Base-by-base conservation (phyloP, 2,329 filamentous ascomycete species). In the Mycogone perniciosa region DNA sequence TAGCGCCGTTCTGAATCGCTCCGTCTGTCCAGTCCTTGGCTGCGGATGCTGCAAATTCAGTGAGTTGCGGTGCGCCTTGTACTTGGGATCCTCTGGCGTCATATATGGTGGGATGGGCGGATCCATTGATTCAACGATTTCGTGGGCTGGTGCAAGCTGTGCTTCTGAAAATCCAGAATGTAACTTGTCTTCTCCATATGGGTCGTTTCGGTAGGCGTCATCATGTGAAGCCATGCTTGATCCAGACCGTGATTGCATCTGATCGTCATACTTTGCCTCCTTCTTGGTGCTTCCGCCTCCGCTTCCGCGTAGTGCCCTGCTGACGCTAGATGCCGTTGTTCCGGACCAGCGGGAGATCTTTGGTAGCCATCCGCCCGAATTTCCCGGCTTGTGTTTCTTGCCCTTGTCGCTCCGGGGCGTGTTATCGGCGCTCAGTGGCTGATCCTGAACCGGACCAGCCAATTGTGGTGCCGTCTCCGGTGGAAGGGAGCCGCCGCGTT, bases 291-390 rank as follows among this genome's bases (percentile, higher is more conserved):
- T 88, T 20, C 20, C 20, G 20, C 20, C 20, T 20, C 20, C 20
- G 20, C 20, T 20, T 60, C 80, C 82, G 38, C 86, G 82, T 66
- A 91, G 86, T 38, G 85, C 86, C 59, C 86, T 86, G 41, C 88
- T 85, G 40, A 90, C 83, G 54, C 89, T 95, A 0, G 90, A 96
- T 4, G 91, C 81, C 0, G 93, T 99, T 2, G 92, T 97, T 71
- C 95, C 93, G 0, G 92, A 97, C 93, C 93, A 99, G 40, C 93
- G 82, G 5, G 93, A 97, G 56, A 96, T 91, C 73, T 95, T 96
- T 27, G 91, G 90, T 55, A 95, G 87, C 75, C 82, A 84, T 30
- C 80, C 76, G 0, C 88, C 89, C 0, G 89, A 93, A 52, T 84
- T 83, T 63, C 81, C 86, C 1, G 89, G 92, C 67, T 95, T 95